Percentiles rank a stretch among this genome's conserved stretches.
These are phyloP conservation scores for Geotrichum siamense DNA, from an alignment of 1,139 yeast species.

Conservation along the genomic window DNA sequence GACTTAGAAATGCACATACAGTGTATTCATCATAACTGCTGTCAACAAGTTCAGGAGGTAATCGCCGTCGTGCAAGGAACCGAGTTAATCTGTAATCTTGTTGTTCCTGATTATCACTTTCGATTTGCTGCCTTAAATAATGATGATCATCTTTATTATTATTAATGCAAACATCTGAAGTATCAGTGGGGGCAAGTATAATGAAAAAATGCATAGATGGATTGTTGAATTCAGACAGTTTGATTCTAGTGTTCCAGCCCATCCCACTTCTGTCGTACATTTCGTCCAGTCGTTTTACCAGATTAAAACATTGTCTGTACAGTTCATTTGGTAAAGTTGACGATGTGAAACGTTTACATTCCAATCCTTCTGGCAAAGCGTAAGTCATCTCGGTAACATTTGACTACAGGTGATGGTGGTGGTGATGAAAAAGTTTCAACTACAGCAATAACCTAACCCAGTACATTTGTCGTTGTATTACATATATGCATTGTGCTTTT, in stretches of 20 bases:
- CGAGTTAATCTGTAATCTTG: conserved; percentile 3
- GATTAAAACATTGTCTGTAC: conserved; percentile 25
- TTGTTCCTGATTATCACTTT: too few relatives aligned
- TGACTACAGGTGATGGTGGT: too few relatives aligned
- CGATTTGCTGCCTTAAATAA: too few relatives aligned
- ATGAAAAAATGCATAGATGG: conserved; percentile 40
- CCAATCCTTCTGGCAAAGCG: too few relatives aligned
- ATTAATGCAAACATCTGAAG: neutral
- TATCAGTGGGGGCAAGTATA: neutral
- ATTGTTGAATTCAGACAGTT: conserved; percentile 43
- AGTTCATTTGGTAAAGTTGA: conserved; percentile 12
- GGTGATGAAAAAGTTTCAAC: too few relatives aligned
- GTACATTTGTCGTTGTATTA: too few relatives aligned
- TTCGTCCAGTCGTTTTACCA: conserved; percentile 26
- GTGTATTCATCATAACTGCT: conserved; percentile 20
- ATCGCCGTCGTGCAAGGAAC: conserved; percentile 18
- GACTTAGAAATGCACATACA: conserved; percentile 43
- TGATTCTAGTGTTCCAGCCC: conserved; percentile 41
- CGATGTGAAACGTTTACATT: too few relatives aligned
- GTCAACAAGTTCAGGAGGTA: conserved; percentile 21
- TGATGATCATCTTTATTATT: too few relatives aligned
- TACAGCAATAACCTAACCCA: too few relatives aligned
- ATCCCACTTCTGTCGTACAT: conserved; percentile 35
- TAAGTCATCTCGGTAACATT: too few relatives aligned
- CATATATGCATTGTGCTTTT: too few relatives aligned